Conservation (phyloP, 257 asterid species). For the Datura wrightii region DNA sequence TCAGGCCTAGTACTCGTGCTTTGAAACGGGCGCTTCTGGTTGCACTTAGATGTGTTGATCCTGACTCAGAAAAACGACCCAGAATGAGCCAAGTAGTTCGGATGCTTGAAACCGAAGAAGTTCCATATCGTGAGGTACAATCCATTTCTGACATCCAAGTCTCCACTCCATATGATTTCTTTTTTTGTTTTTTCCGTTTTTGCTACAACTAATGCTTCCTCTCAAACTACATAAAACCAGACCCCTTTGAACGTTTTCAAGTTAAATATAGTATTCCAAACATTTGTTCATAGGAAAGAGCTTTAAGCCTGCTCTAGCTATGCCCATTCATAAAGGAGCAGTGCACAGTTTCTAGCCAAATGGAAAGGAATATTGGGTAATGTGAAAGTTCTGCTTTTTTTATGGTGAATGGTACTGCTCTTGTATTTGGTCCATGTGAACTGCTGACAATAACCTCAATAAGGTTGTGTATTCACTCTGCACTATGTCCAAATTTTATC, state of each 20-base stretch:
- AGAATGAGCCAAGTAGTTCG: conserved; percentile 88
- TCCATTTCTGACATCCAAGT: neutral
- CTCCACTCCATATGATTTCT: neutral
- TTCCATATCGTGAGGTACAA: conserved; percentile 76
- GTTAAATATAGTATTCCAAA: neutral
- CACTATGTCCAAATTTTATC: conserved; percentile 22
- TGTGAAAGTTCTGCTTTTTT: neutral
- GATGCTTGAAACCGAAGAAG: conserved; percentile 91
- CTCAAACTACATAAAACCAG: neutral
- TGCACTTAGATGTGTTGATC: conserved; percentile 93
- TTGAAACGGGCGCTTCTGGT: conserved; percentile 85
- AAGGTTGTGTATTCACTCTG: conserved; percentile 22
- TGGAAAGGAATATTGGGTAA: conserved; percentile 2
- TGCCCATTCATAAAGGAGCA: conserved; percentile 1
- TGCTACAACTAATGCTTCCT: neutral
- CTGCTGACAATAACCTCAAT: neutral
- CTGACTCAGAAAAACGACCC: conserved; percentile 92
- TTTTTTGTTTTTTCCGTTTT: neutral
- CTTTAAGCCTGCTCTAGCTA: neutral
- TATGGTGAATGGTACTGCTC: neutral
- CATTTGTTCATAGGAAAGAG: neutral
- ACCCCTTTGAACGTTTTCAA: neutral
- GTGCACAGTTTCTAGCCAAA: neutral
- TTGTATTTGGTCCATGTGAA: conserved; percentile 21
- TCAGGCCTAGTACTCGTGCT: conserved; percentile 73